Conservation (phyloP, 2,329 filamentous ascomycete genomes). For the Fusarium sp. region DNA sequence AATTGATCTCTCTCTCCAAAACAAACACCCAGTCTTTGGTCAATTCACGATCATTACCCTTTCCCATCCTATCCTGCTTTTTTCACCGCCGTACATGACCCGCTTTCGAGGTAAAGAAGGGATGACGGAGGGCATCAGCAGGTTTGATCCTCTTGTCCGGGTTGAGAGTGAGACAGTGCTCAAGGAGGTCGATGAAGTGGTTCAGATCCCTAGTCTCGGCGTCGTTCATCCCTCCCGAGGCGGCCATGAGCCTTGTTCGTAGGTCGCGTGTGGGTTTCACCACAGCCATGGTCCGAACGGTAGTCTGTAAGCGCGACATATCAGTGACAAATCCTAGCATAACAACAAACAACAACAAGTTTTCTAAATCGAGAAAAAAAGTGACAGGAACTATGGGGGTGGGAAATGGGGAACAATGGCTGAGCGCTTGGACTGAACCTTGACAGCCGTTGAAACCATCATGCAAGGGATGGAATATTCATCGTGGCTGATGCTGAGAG, state of each 20-base stretch:
- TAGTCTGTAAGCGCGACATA: constrained; percentile 62
- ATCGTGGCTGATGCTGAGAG: constrained; percentile 35
- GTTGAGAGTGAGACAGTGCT: constrained; percentile 89
- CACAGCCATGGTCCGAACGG: constrained; percentile 74
- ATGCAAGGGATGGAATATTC: constrained; percentile 41
- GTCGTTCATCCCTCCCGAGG: constrained; percentile 79
- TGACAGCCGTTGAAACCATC: constrained; percentile 30
- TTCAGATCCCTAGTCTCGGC: constrained; percentile 81
- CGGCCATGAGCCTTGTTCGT: constrained; percentile 81
- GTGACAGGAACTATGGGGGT: constrained; percentile 10
- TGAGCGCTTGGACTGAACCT: constrained; percentile 23
- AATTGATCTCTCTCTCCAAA: constrained; percentile 20
- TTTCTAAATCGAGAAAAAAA: constrained; percentile 28
- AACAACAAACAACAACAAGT: neutral
- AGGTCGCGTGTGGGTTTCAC: constrained; percentile 85
- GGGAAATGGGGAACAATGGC: constrained; percentile 29
- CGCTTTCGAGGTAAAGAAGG: constrained; percentile 74
- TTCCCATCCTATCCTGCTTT: neutral
- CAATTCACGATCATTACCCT: constrained; percentile 2
- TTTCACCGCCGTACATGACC: constrained; percentile 43
- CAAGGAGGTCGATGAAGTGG: constrained; percentile 87
- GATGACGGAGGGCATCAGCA: constrained; percentile 86
- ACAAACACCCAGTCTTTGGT: constrained; percentile 19
- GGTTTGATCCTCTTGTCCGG: constrained; percentile 93
- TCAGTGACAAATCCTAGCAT: constrained; percentile 7